Conservation (phyloP, 345 rosid species). For the Ceriops zippeliana region DNA sequence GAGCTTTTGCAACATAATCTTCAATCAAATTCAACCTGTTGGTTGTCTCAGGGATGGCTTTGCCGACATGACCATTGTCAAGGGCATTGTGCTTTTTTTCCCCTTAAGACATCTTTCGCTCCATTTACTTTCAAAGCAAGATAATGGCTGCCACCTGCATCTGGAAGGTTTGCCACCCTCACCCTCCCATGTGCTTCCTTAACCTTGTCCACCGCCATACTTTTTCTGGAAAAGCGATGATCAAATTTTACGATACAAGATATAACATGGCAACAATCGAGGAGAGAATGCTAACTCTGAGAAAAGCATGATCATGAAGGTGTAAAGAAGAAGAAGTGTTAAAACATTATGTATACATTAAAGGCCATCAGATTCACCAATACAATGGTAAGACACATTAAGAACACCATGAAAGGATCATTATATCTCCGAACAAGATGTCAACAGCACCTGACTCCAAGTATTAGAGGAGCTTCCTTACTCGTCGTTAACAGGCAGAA, state of each 20-base stretch:
- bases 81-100: slow-evolving; percentile 16
- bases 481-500: slow-evolving; percentile 31
- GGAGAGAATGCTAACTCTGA: background rate
- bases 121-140: slow-evolving; percentile 41
- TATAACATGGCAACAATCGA: background rate
- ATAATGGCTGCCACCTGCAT: slow-evolving; percentile 47
- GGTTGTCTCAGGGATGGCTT: no score
- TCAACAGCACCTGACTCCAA: slow-evolving; percentile 22
- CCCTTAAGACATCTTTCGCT: slow-evolving; percentile 36
- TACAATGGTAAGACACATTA: no score
- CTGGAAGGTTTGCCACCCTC: slow-evolving; percentile 44
- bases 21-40: no score
- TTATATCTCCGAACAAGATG: no score
- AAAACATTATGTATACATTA: no score
- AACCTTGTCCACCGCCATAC: slow-evolving; percentile 24
- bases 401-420: no score
- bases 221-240: slow-evolving; percentile 14
- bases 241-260: background rate
- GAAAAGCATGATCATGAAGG: background rate
- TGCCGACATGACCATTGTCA: background rate
- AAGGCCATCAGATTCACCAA: no score
- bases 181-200: slow-evolving; percentile 38
- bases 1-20: no score
- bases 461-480: slow-evolving; percentile 38
- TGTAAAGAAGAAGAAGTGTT: no score